These are phyloP conservation scores for Rhizophagus sp. DNA, from an alignment of 192 early-diverging fungal genomes.

Conservation along the genomic window DNA sequence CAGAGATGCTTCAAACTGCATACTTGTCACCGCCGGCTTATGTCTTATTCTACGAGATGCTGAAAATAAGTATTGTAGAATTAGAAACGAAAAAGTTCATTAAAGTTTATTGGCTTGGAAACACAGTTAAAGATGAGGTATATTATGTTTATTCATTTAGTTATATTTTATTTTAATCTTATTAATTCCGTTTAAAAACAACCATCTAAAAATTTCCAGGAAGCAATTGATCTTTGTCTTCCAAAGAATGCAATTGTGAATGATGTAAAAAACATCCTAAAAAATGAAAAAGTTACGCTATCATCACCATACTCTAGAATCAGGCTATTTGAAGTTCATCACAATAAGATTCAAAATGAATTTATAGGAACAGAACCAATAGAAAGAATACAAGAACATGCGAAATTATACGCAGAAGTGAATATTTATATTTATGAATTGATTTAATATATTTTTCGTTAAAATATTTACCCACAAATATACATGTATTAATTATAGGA, in stretches of 20 bases:
- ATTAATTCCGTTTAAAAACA: neutral
- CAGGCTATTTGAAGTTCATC: constrained; percentile 58
- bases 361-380: constrained; percentile 50
- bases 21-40: constrained; percentile 38
- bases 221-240: constrained; percentile 63
- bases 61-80: constrained; percentile 81
- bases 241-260: constrained; percentile 56
- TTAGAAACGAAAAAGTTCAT: constrained; percentile 77
- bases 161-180: neutral
- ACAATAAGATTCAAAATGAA: constrained; percentile 50
- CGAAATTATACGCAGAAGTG: constrained; percentile 62
- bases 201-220: no score
- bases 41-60: constrained; percentile 78
- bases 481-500: constrained; percentile 30
- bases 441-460: no score
- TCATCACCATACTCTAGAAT: constrained; percentile 46
- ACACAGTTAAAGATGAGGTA: constrained; percentile 68
- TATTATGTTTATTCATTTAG: neutral
- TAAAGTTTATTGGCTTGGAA: constrained; percentile 68
- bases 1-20: constrained; percentile 44
- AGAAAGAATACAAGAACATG: constrained; percentile 40
- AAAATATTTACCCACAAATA: neutral
- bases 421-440: no score
- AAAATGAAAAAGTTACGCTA: constrained; percentile 46
- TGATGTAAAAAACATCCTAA: constrained; percentile 51